These are phyloP conservation scores for Cyberlindnera mycetangii DNA, from an alignment of 805 yeast species.

Conservation along the genomic window DNA sequence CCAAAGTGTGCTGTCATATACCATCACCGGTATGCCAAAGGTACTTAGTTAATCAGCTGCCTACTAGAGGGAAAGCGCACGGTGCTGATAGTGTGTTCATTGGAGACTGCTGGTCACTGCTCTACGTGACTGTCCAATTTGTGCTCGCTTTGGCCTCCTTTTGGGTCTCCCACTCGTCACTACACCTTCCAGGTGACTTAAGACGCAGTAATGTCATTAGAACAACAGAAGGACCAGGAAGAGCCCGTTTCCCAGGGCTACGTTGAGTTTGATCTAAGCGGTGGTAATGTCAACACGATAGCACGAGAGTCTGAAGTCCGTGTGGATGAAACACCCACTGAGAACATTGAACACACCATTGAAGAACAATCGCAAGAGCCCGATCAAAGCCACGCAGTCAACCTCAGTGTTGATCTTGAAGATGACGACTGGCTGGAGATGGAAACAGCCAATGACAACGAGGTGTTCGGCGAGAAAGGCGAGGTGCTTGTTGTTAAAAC, in stretches of 20 bases:
- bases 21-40: too few species aligned
- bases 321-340: not conserved
- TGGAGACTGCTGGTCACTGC: too few species aligned
- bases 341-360: not conserved
- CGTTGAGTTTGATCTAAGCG: constrained; percentile 36
- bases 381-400: not conserved
- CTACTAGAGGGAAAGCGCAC: too few species aligned
- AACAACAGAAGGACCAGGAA: not conserved
- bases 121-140: too few species aligned
- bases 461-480: constrained; percentile 80
- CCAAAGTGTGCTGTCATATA: too few species aligned
- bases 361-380: too few species aligned
- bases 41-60: too few species aligned
- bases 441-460: constrained; percentile 74
- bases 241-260: constrained; percentile 18
- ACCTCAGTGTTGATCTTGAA: constrained; percentile 19
- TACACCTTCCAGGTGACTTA: too few species aligned
- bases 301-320: not conserved
- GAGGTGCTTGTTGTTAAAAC: constrained; percentile 42
- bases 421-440: constrained; percentile 78
- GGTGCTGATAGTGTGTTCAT: too few species aligned
- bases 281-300: constrained; percentile 5
- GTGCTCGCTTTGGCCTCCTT: too few species aligned
- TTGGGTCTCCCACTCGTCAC: too few species aligned
- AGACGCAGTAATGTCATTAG: not conserved